Evolutionary conservation across 352 stramenopile species (phyloP).

Genomic region (Detonula confervacea): DNA sequence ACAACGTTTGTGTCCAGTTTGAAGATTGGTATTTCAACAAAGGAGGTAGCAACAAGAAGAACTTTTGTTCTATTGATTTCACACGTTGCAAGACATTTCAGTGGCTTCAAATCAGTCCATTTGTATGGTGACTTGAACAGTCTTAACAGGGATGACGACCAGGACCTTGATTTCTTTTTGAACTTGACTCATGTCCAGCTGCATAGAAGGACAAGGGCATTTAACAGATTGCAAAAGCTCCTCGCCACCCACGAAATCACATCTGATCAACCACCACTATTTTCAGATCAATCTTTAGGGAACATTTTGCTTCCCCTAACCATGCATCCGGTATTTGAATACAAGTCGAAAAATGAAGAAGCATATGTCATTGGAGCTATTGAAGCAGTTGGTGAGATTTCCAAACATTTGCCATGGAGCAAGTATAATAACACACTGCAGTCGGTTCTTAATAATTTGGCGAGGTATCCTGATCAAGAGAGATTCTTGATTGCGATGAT

Average conservation of each 20-base stretch:
- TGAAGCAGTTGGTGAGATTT: constrained; percentile 90
- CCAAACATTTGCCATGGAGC: constrained; percentile 93
- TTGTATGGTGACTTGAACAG: constrained; percentile 80
- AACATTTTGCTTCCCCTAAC: constrained; percentile 94
- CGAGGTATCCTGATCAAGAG: constrained; percentile 92
- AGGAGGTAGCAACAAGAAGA: constrained; percentile 58
- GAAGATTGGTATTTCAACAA: constrained; percentile 68
- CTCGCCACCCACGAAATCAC: constrained; percentile 77
- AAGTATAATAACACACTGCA: constrained; percentile 94
- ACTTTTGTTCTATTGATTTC: constrained; percentile 80
- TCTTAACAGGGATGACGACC: constrained; percentile 80
- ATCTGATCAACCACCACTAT: constrained; percentile 22
- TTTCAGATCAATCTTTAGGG: constrained; percentile 86
- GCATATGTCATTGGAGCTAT: constrained; percentile 93
- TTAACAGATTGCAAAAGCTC: constrained; percentile 90
- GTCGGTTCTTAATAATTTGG: constrained; percentile 89
- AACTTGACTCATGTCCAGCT: constrained; percentile 98
- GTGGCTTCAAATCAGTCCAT: constrained; percentile 56
- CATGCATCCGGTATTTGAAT: constrained; percentile 96
- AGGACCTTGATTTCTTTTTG: constrained; percentile 97
- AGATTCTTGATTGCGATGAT: constrained; percentile 87
- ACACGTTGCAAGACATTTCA: constrained; percentile 69
- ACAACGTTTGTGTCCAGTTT: constrained; percentile 69
- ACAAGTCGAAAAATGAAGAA: constrained; percentile 92
- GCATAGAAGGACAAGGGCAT: constrained; percentile 92